Base-by-base conservation (phyloP, 495 filamentous ascomycete genomes). In the Xylaria venustula region DNA sequence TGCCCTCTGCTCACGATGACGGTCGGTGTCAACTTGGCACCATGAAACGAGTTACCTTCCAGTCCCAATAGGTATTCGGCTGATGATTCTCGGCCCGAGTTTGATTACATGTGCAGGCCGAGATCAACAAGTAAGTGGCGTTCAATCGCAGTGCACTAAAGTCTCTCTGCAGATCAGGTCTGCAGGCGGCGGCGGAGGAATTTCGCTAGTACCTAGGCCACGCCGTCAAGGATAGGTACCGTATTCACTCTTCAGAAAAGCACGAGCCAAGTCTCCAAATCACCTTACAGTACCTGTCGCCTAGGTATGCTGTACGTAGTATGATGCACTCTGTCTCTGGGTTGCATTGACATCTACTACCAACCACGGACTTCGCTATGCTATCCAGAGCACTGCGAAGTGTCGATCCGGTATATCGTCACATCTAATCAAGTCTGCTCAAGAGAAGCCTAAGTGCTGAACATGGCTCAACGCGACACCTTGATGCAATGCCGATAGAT, bases 151-250 rank as follows among this genome's bases (percentile, higher is more conserved):
- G 22, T 45, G n/a, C 37, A 40, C 37, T 40, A 40, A 45, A 20
- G 19, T 45, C 4, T 34, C 19, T 56, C 42, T 26, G 41, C 54
- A 57, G 32, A 17, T 9, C 28, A 15, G 12, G 32, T 37, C 54
- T 48, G 54, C 54, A 37, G 42, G 54, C 17, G 30, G 54, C 17
- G 30, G 19, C 30, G 42, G 51, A 36, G 42, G 54, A 28, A 47
- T 22, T 25, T 47, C 20, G 41, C 41, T 36, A 20, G 34, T 22
- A 19, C 28, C 12, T 26, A n/a, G n/a, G n/a, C n/a, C n/a, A n/a
- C 34, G 30, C 12, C 19, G 12, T 11, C 30, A 34, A 34, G 30
- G n/a, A n/a, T n/a, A n/a, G n/a, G n/a, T n/a, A n/a, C n/a, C n/a
- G n/a, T n/a, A n/a, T n/a, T n/a, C n/a, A n/a, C n/a, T n/a, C n/a